Percentiles rank a stretch among this genome's conserved stretches.
Evolutionary conservation across 257 asterid species (phyloP).

Genomic region (Solanum sejunctum): DNA sequence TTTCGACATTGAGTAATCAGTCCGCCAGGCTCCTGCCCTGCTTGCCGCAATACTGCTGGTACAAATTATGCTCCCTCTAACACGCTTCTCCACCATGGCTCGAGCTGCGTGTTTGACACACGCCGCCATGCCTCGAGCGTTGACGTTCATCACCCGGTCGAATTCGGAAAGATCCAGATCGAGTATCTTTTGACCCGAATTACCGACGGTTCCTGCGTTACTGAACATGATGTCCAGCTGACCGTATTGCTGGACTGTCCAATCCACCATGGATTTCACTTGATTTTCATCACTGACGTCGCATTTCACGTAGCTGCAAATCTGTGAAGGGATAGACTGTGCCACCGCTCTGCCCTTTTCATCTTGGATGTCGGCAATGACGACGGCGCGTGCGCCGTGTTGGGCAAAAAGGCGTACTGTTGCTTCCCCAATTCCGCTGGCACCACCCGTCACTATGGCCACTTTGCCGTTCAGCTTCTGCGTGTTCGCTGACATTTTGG

Average conservation of each 20-base stretch:
- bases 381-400: conserved; percentile 32
- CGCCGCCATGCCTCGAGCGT: conserved; percentile 19
- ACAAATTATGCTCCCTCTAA: conserved; percentile 20
- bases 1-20: conserved; percentile 30
- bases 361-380: conserved; percentile 37
- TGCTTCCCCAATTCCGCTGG: conserved; percentile 35
- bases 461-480: conserved; percentile 28
- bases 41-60: conserved; percentile 18
- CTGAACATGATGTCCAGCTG: conserved; percentile 32
- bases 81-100: conserved; percentile 11
- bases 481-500: background rate
- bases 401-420: conserved; percentile 25
- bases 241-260: conserved; percentile 21
- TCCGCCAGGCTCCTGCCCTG: background rate
- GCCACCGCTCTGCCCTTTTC: conserved; percentile 27
- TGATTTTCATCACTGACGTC: conserved; percentile 42
- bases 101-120: conserved; percentile 13
- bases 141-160: conserved; percentile 11
- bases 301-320: conserved; percentile 27
- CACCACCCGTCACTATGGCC: conserved; percentile 37
- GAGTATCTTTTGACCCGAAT: conserved; percentile 17
- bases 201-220: conserved; percentile 23
- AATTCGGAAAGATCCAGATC: conserved; percentile 16
- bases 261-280: conserved; percentile 20
- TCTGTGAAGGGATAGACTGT: conserved; percentile 18